Evolutionary conservation across 2,329 filamentous ascomycete genomes (phyloP).

Genomic region (Epichloe brachyelytri): DNA sequence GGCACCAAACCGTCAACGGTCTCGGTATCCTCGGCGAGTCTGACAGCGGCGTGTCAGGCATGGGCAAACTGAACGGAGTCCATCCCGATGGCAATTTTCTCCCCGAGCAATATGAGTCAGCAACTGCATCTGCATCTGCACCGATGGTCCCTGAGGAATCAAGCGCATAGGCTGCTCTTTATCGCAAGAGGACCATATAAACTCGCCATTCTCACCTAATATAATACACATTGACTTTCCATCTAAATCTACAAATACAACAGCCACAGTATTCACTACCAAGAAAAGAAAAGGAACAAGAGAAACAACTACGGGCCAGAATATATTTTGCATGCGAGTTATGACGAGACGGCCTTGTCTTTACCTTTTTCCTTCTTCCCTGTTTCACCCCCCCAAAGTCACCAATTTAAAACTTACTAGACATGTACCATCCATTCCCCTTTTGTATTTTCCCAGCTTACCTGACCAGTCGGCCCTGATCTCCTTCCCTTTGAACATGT

Average conservation of each 20-base stretch:
- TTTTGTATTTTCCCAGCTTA: not conserved
- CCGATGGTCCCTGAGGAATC: slow-evolving; percentile 14
- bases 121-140: slow-evolving; percentile 9
- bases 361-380: not conserved
- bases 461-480: not conserved
- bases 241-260: not conserved
- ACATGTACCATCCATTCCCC: not conserved
- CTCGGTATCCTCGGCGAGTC: slow-evolving; percentile 31
- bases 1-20: slow-evolving; percentile 19
- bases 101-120: slow-evolving; percentile 6
- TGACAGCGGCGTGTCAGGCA: slow-evolving; percentile 29
- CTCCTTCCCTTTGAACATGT: not conserved
- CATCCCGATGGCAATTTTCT: slow-evolving; percentile 18
- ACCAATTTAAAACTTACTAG: not conserved
- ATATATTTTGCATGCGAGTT: not conserved
- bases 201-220: not conserved
- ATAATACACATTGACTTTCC: not conserved
- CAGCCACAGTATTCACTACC: not conserved
- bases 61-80: slow-evolving; percentile 25
- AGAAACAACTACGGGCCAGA: not conserved
- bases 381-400: not conserved
- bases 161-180: slow-evolving; percentile 18
- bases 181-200: slow-evolving; percentile 2
- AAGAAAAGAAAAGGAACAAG: not conserved
- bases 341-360: slow-evolving; percentile 1